phyloP scores from a whole-genome alignment of 2,329 filamentous ascomycete genomes.

The Cytospora piceicola region DNA sequence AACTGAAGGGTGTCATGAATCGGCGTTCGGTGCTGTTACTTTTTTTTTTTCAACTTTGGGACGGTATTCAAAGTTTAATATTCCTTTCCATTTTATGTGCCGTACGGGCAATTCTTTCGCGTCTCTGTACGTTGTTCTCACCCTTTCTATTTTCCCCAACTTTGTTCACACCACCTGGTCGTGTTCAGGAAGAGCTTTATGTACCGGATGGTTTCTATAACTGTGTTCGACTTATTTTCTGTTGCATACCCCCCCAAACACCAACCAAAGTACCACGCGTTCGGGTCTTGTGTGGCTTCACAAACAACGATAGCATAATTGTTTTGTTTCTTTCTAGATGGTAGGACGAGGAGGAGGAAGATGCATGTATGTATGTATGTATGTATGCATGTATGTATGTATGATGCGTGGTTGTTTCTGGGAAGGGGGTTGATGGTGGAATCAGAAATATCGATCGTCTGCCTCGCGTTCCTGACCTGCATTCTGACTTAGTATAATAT shows the following conservation, averaged over 20 bases:
- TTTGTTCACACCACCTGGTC: constrained; percentile 9
- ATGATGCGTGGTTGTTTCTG: constrained; percentile 11
- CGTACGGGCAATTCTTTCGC: constrained; percentile 4
- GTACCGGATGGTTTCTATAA: background rate
- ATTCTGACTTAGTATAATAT: background rate
- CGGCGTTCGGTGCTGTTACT: constrained; percentile 20
- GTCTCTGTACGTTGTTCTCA: background rate
- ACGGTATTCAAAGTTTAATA: constrained; percentile 25
- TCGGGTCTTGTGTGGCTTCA: constrained; percentile 14
- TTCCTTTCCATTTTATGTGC: constrained; percentile 14
- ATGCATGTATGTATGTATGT: constrained; percentile 21
- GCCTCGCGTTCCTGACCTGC: background rate
- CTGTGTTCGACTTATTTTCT: constrained; percentile 6
- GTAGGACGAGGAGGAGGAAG: constrained; percentile 5
- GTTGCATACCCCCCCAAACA: constrained; percentile 22
- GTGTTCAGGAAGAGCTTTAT: background rate
- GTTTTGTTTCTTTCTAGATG: constrained; percentile 13
- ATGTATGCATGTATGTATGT: constrained; percentile 19
- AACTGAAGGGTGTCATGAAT: constrained; percentile 25
- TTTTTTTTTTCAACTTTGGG: constrained; percentile 14
- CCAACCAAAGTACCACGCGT: constrained; percentile 7
- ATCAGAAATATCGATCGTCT: constrained; percentile 14
- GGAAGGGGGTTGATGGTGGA: constrained; percentile 13
- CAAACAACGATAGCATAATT: constrained; percentile 18
- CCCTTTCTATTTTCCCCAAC: constrained; percentile 8